phyloP scores from a whole-genome alignment of 2,329 filamentous ascomycete species.

The Pyrenophora teres region DNA sequence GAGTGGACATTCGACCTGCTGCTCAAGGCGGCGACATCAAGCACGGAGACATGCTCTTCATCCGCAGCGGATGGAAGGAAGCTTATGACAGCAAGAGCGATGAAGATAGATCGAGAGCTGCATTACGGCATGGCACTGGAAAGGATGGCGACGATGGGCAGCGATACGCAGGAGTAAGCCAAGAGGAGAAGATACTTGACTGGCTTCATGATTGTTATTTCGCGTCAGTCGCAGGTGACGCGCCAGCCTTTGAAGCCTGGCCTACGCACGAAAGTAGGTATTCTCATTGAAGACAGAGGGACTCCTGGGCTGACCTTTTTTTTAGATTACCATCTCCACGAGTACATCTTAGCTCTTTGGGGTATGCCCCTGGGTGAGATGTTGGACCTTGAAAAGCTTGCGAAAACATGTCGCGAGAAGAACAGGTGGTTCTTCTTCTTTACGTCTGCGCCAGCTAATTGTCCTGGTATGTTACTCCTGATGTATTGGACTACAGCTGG shows the following conservation, averaged over 20 bases:
- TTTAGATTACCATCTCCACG: constrained; percentile 42
- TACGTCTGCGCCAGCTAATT: constrained; percentile 63
- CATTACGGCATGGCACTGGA: constrained; percentile 52
- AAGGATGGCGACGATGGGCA: constrained; percentile 47
- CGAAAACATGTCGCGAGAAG: constrained; percentile 60
- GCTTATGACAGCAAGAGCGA: constrained; percentile 56
- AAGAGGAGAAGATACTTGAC: constrained; percentile 61
- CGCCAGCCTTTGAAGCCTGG: constrained; percentile 66
- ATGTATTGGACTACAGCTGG: background rate
- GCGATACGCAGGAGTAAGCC: constrained; percentile 56
- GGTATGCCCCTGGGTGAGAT: constrained; percentile 50
- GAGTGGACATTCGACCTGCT: constrained; percentile 63
- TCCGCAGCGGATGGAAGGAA: constrained; percentile 67
- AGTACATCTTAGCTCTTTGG: constrained; percentile 47
- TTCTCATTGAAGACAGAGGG: background rate
- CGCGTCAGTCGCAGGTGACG: constrained; percentile 67
- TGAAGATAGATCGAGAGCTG: constrained; percentile 43
- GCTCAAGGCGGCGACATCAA: constrained; percentile 60
- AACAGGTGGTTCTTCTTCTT: constrained; percentile 66
- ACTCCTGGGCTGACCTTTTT: constrained; percentile 1
- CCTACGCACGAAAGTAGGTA: constrained; percentile 54
- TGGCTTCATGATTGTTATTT: constrained; percentile 75
- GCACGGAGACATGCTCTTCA: constrained; percentile 67
- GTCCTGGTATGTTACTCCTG: constrained; percentile 51
- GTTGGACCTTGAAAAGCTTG: constrained; percentile 57